phyloP scores from a whole-genome alignment of 2,329 filamentous ascomycete species.

The Ceratocystis lukuohia region DNA sequence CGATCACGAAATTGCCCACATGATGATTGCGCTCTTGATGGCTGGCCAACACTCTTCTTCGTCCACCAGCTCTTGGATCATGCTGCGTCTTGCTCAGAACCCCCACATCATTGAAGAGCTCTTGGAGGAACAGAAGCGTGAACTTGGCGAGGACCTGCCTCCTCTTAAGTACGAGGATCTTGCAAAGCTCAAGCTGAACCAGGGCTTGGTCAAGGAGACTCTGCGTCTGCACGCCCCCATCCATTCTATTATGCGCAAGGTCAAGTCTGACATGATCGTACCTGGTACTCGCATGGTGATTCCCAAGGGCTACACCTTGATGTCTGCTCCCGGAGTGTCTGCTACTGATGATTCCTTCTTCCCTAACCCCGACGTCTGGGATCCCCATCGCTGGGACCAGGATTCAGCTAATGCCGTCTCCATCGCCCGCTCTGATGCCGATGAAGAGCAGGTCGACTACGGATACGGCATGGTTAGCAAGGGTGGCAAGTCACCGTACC shows the following conservation, averaged over 20 bases:
- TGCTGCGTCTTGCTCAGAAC: slow-evolving; percentile 63
- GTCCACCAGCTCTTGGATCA: slow-evolving; percentile 72
- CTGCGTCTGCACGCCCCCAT: slow-evolving; percentile 84
- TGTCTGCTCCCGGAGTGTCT: slow-evolving; percentile 74
- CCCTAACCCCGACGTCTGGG: slow-evolving; percentile 69
- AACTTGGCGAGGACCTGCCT: slow-evolving; percentile 61
- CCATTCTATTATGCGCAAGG: slow-evolving; percentile 86
- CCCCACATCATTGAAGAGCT: slow-evolving; percentile 70
- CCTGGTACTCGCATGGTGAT: slow-evolving; percentile 73
- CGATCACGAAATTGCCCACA: slow-evolving; percentile 74
- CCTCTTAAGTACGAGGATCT: slow-evolving; percentile 65
- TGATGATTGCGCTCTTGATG: slow-evolving; percentile 92
- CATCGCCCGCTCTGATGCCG: slow-evolving; percentile 35
- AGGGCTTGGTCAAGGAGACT: slow-evolving; percentile 80
- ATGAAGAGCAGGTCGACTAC: slow-evolving; percentile 76
- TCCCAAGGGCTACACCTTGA: slow-evolving; percentile 64
- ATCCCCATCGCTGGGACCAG: slow-evolving; percentile 80
- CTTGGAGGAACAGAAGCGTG: slow-evolving; percentile 64
- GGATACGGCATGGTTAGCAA: slow-evolving; percentile 89
- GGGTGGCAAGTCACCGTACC: slow-evolving; percentile 75
- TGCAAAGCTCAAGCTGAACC: slow-evolving; percentile 64
- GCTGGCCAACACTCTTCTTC: slow-evolving; percentile 82
- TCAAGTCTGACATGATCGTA: slow-evolving; percentile 75
- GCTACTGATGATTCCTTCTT: slow-evolving; percentile 62
- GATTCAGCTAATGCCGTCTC: slow-evolving; percentile 43